Conservation (phyloP, 2,329 filamentous ascomycete genomes). For the Chaetomium sp. region DNA sequence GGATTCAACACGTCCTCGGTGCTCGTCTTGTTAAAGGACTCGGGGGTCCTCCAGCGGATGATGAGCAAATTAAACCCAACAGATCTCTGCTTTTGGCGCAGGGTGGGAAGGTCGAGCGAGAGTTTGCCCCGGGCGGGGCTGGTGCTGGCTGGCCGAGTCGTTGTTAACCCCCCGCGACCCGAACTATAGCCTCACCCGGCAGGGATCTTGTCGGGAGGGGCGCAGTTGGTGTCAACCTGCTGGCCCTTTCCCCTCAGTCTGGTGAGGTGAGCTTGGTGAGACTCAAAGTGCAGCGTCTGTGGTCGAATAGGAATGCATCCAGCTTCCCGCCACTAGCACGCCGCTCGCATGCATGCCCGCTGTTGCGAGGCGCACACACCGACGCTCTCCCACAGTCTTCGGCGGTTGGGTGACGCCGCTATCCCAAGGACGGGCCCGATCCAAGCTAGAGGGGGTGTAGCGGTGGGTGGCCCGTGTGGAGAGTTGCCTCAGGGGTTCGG, state of each 20-base stretch:
- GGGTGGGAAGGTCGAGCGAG: neutral
- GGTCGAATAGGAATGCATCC: slow-evolving; percentile 29
- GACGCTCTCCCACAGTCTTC: neutral
- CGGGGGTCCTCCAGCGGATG: neutral
- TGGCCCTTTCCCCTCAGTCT: slow-evolving; percentile 4
- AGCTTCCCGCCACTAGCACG: slow-evolving; percentile 22
- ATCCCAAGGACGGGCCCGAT: neutral
- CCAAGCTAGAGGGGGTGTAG: slow-evolving; percentile 20
- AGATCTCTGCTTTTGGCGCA: neutral
- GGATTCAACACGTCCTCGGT: neutral
- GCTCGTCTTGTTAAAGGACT: neutral
- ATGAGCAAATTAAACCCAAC: neutral
- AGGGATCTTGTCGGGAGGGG: slow-evolving; percentile 29
- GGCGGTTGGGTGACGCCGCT: slow-evolving; percentile 8
- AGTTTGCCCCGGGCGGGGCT: slow-evolving; percentile 9
- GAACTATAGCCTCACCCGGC: slow-evolving; percentile 29
- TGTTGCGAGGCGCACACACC: slow-evolving; percentile 12
- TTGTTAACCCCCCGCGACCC: slow-evolving; percentile 21
- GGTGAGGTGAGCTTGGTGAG: slow-evolving; percentile 15
- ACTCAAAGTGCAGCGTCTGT: neutral
- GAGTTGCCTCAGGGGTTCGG: slow-evolving; percentile 10
- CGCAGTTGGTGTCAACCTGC: slow-evolving; percentile 18
- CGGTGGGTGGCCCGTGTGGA: slow-evolving; percentile 17
- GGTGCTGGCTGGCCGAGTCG: neutral
- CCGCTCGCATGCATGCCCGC: slow-evolving; percentile 20